Conservation (phyloP, 352 stramenopile species). For the Pythium dissotocum region DNA sequence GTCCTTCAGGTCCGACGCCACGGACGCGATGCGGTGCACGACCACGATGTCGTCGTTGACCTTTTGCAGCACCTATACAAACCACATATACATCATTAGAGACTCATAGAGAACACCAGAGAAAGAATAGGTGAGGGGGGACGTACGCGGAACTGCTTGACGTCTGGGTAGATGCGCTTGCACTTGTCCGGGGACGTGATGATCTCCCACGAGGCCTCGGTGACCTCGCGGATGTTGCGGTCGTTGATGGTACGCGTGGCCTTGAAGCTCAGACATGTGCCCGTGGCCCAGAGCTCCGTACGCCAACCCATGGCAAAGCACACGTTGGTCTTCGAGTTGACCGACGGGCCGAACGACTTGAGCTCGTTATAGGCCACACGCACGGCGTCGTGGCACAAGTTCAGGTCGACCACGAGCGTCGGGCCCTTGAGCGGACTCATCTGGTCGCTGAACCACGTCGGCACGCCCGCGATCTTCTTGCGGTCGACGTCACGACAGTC, state of each 20-base stretch:
- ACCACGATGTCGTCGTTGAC: constrained; percentile 85
- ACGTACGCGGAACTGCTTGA: constrained; percentile 79
- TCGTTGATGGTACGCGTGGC: constrained; percentile 61
- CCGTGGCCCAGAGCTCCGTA: constrained; percentile 78
- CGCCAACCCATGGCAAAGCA: constrained; percentile 88
- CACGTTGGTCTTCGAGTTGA: constrained; percentile 85
- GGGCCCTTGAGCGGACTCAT: constrained; percentile 77
- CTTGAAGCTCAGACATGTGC: constrained; percentile 75
- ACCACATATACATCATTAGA: background rate
- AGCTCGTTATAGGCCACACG: constrained; percentile 79
- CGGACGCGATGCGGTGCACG: constrained; percentile 71
- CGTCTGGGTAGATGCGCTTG: constrained; percentile 83
- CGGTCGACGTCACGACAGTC: constrained; percentile 76
- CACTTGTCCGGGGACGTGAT: constrained; percentile 82
- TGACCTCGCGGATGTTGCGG: constrained; percentile 74
- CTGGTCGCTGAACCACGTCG: constrained; percentile 82
- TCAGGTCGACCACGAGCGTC: constrained; percentile 74
- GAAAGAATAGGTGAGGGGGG: background rate
- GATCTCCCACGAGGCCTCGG: constrained; percentile 78
- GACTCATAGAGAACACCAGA: constrained; percentile 3
- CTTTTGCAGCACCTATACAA: constrained; percentile 66
- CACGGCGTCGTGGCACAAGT: constrained; percentile 78
- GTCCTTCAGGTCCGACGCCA: constrained; percentile 72
- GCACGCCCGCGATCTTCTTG: constrained; percentile 72
- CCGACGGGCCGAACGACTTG: constrained; percentile 68